These are phyloP conservation scores for Sporisorium graminicola DNA, from an alignment of 1,284 basidiomycete species.

Conservation along the genomic window DNA sequence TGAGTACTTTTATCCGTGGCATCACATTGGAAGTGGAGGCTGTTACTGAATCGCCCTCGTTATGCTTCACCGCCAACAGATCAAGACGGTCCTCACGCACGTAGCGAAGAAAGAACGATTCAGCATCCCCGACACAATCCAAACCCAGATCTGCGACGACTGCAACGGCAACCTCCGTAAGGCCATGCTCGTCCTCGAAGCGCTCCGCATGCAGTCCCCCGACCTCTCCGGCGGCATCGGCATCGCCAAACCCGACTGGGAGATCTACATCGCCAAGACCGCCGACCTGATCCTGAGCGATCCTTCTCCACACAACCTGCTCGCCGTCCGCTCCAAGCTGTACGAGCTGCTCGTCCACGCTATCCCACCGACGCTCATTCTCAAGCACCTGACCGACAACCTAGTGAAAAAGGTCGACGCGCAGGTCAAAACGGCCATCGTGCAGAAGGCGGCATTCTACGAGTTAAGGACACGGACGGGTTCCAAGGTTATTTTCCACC, in stretches of 20 bases:
- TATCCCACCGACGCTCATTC: slow-evolving; percentile 83
- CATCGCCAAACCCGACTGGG: slow-evolving; percentile 95
- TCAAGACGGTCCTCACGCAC: slow-evolving; percentile 80
- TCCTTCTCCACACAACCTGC: slow-evolving; percentile 89
- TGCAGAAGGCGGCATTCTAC: slow-evolving; percentile 83
- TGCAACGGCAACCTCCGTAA: slow-evolving; percentile 92
- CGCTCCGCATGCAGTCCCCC: slow-evolving; percentile 81
- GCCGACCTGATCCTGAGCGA: slow-evolving; percentile 93
- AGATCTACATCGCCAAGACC: slow-evolving; percentile 93
- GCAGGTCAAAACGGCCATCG: slow-evolving; percentile 53
- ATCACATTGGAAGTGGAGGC: not conserved
- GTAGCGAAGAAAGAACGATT: slow-evolving; percentile 88
- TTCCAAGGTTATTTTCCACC: slow-evolving; percentile 66
- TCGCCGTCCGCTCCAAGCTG: slow-evolving; percentile 90
- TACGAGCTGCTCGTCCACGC: slow-evolving; percentile 97
- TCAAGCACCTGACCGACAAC: slow-evolving; percentile 76
- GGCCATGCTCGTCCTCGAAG: slow-evolving; percentile 92
- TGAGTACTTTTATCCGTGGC: slow-evolving; percentile 12
- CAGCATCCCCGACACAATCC: slow-evolving; percentile 81
- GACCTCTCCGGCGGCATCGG: slow-evolving; percentile 75
- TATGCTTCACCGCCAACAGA: slow-evolving; percentile 72
- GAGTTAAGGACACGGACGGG: slow-evolving; percentile 64
- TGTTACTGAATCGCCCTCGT: not conserved
- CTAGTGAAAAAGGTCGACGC: slow-evolving; percentile 87
- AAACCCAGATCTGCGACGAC: slow-evolving; percentile 81